Evolutionary conservation across 805 yeast species (phyloP).

Genomic region (Hyphopichia homilentoma): DNA sequence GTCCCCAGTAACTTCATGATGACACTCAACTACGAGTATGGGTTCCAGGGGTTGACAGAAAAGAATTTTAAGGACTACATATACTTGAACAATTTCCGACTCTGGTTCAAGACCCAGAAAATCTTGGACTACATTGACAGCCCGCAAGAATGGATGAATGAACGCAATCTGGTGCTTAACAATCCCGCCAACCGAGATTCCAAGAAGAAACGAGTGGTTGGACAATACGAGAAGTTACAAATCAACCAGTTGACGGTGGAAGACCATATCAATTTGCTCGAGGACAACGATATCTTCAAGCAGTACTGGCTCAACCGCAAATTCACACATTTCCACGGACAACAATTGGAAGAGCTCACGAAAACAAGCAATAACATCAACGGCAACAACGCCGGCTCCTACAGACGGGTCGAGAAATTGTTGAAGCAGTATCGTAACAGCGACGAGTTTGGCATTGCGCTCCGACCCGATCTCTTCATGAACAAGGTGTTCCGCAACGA

Average conservation of each 20-base stretch:
- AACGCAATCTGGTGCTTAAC: constrained; percentile 5
- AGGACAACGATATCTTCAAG: constrained; percentile 20
- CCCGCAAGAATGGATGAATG: constrained; percentile 15
- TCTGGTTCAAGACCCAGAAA: constrained; percentile 44
- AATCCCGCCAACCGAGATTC: background rate
- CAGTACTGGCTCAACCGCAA: constrained; percentile 19
- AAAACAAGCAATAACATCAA: background rate
- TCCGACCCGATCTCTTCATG: constrained; percentile 27
- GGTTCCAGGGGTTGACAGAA: constrained; percentile 23
- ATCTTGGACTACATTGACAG: constrained; percentile 22
- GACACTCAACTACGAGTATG: constrained; percentile 27
- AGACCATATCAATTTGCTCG: constrained; percentile 24
- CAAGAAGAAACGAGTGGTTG: constrained; percentile 3
- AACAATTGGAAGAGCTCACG: constrained; percentile 19
- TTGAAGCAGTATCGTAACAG: constrained; percentile 2
- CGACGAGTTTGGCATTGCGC: constrained; percentile 13
- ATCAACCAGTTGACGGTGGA: constrained; percentile 16
- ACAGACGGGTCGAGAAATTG: constrained; percentile 1
- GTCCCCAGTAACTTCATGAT: constrained; percentile 26
- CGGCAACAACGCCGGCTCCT: background rate
- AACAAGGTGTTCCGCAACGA: constrained; percentile 11
- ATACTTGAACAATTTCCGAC: constrained; percentile 51
- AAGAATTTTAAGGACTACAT: constrained; percentile 39
- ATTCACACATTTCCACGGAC: constrained; percentile 24
- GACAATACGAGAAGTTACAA: constrained; percentile 7